Percentiles rank a stretch among this genome's conserved stretches.
These are phyloP conservation scores for Verticillium longisporum DNA, from an alignment of 2,329 filamentous ascomycete genomes.

Conservation along the genomic window DNA sequence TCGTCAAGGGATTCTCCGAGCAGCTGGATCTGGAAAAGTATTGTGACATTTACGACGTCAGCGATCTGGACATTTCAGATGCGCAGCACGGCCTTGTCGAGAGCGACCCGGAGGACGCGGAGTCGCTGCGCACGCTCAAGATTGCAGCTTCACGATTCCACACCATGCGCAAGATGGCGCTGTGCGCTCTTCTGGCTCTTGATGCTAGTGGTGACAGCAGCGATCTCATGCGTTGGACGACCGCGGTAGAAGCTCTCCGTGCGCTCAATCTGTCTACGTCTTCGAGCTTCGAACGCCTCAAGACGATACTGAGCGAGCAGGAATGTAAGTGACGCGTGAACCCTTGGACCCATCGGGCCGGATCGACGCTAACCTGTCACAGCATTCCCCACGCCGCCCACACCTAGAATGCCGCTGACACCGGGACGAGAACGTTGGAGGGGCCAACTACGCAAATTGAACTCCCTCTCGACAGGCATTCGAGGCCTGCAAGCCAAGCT, in stretches of 20 bases:
- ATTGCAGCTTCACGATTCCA: slow-evolving; percentile 75
- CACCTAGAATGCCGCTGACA: slow-evolving; percentile 54
- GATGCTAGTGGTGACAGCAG: slow-evolving; percentile 72
- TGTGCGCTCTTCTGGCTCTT: slow-evolving; percentile 84
- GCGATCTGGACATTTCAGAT: slow-evolving; percentile 64
- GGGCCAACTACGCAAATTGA: slow-evolving; percentile 80
- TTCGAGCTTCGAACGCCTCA: slow-evolving; percentile 58
- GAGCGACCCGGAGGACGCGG: slow-evolving; percentile 65
- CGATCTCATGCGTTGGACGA: slow-evolving; percentile 73
- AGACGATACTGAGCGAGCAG: slow-evolving; percentile 67
- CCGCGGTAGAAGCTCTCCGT: slow-evolving; percentile 68
- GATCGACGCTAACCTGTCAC: slow-evolving; percentile 8
- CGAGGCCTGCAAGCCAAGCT: slow-evolving; percentile 91
- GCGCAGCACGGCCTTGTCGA: slow-evolving; percentile 58
- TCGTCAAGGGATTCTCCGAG: slow-evolving; percentile 67
- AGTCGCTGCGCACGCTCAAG: slow-evolving; percentile 75
- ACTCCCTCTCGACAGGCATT: slow-evolving; percentile 82
- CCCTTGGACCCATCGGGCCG: background rate
- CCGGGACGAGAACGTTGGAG: slow-evolving; percentile 79
- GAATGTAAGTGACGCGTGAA: slow-evolving; percentile 52
- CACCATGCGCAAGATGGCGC: slow-evolving; percentile 72
- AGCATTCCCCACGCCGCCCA: slow-evolving; percentile 48
- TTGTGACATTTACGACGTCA: slow-evolving; percentile 82
- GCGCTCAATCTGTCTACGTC: slow-evolving; percentile 55
- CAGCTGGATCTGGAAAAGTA: slow-evolving; percentile 84